Evolutionary conservation across 441 rosid genomes (phyloP).

Genomic region (Macaranga tanarius): DNA sequence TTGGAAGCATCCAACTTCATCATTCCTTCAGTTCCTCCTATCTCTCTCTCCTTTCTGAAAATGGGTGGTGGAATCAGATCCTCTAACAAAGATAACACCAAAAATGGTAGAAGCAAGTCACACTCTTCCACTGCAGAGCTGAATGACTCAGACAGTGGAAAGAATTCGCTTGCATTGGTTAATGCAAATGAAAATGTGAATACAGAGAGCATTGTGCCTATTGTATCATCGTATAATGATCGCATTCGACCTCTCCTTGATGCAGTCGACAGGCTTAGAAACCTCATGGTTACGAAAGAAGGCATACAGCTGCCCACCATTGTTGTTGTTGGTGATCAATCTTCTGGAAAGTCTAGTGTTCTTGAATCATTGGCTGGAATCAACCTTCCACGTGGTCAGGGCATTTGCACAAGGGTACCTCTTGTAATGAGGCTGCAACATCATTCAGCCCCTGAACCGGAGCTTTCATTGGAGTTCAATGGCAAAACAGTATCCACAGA

Average conservation of each 20-base stretch:
- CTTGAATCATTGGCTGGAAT: conserved; percentile 38
- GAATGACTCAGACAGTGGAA: no score
- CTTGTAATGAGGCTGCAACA: conserved; percentile 34
- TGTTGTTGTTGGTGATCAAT: conserved; percentile 42
- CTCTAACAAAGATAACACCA: neutral
- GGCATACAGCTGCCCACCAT: conserved; percentile 42
- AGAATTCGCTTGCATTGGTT: no score
- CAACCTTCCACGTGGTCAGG: conserved; percentile 37
- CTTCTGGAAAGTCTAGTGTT: conserved; percentile 41
- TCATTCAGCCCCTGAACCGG: conserved; percentile 8
- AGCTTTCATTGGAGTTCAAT: conserved; percentile 27
- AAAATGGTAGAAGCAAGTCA: neutral
- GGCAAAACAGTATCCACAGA: conserved; percentile 10
- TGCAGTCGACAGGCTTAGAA: conserved; percentile 30
- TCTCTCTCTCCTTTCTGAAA: neutral
- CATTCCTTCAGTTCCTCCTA: neutral
- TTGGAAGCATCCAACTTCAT: no score
- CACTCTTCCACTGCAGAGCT: neutral
- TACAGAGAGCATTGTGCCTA: neutral
- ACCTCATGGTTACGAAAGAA: conserved; percentile 24
- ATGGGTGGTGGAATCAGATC: neutral
- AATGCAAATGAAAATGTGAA: neutral
- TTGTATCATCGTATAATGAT: conserved; percentile 23
- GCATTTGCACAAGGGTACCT: conserved; percentile 35
- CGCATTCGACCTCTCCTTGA: conserved; percentile 30